Conservation (phyloP, 441 rosid genomes). For the Eutrema salsugineum region DNA sequence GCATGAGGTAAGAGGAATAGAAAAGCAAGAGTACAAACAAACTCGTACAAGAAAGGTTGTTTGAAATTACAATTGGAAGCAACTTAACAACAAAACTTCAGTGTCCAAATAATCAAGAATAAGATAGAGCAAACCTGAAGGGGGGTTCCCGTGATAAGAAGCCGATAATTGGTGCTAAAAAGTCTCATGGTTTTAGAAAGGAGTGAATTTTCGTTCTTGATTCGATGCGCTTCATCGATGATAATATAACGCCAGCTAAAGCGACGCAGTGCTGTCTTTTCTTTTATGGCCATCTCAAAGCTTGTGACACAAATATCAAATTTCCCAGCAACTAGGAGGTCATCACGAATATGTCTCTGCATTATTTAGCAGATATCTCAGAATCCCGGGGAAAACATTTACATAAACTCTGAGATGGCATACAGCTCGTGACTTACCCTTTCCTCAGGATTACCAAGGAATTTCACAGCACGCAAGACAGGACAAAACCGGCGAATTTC, state of each 20-base stretch:
- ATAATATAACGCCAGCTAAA: constrained; percentile 99
- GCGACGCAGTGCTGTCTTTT: constrained; percentile 85
- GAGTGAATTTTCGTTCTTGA: constrained; percentile 95
- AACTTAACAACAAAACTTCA: neutral
- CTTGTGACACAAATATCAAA: constrained; percentile 99
- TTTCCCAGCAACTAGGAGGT: constrained; percentile 92
- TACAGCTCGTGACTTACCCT: constrained; percentile 52
- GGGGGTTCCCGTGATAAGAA: constrained; percentile 97
- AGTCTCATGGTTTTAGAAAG: constrained; percentile 99
- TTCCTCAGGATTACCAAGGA: constrained; percentile 99
- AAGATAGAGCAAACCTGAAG: constrained; percentile 66
- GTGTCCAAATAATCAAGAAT: neutral
- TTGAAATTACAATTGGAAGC: neutral
- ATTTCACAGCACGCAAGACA: constrained; percentile 81
- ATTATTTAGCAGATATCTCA: constrained; percentile 21
- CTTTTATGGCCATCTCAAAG: constrained; percentile 99
- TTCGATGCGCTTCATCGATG: constrained; percentile 98
- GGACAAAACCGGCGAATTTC: constrained; percentile 99
- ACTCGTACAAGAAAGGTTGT: neutral
- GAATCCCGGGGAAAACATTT: neutral
- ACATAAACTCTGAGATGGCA: neutral
- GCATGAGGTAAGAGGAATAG: neutral
- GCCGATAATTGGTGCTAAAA: constrained; percentile 89
- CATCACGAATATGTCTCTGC: constrained; percentile 94
- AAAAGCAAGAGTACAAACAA: neutral